Evolutionary conservation across 2,329 filamentous ascomycete species (phyloP).

Genomic region (Microcyclosporella mali): DNA sequence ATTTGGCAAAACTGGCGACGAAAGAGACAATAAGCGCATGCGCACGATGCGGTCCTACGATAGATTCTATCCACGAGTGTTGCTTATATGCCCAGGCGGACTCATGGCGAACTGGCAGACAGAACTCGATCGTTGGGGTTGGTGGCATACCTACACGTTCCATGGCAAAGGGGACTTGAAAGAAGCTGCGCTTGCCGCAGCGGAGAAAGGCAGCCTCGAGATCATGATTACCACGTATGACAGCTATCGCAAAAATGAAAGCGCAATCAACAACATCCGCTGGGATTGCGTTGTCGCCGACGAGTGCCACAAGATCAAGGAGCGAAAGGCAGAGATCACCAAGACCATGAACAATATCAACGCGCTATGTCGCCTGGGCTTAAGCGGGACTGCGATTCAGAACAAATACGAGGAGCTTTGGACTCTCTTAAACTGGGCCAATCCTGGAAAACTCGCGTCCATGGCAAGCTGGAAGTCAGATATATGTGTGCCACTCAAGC

Average conservation of each 20-base stretch:
- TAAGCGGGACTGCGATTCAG: constrained; percentile 94
- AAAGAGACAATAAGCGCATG: constrained; percentile 79
- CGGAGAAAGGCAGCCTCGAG: constrained; percentile 70
- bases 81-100: constrained; percentile 84
- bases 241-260: constrained; percentile 73
- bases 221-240: constrained; percentile 91
- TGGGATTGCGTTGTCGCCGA: constrained; percentile 96
- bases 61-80: constrained; percentile 73
- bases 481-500: constrained; percentile 71
- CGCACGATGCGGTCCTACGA: constrained; percentile 66
- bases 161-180: constrained; percentile 56
- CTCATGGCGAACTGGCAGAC: constrained; percentile 87
- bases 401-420: constrained; percentile 97
- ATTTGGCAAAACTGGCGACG: constrained; percentile 90
- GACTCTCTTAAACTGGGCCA: constrained; percentile 94
- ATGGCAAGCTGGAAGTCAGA: constrained; percentile 69
- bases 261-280: constrained; percentile 71
- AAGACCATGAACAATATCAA: constrained; percentile 87
- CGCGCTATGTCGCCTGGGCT: constrained; percentile 80
- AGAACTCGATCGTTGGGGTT: constrained; percentile 85
- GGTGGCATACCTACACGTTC: constrained; percentile 82
- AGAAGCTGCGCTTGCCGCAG: constrained; percentile 49
- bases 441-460: constrained; percentile 66
- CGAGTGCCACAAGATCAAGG: constrained; percentile 88
- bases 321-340: constrained; percentile 67